These are phyloP conservation scores for Cordyceps farinosa DNA, from an alignment of 2,329 filamentous ascomycete genomes.

Conservation along the genomic window DNA sequence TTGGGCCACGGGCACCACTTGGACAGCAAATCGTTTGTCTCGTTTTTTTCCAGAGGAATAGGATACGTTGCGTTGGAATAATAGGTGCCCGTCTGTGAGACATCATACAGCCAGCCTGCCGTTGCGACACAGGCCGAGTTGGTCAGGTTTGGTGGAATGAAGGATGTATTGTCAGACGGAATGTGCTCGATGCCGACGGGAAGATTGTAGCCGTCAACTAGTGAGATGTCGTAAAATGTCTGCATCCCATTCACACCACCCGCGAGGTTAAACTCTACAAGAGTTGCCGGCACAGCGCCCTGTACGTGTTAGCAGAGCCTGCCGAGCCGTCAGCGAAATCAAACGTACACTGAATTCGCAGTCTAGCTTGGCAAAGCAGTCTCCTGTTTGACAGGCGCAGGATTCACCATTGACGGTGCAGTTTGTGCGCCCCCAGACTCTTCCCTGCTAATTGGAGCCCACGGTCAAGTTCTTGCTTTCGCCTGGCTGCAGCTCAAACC, in stretches of 20 bases:
- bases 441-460: conserved; percentile 71
- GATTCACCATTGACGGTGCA: conserved; percentile 70
- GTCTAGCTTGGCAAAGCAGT: conserved; percentile 67
- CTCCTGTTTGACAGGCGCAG: conserved; percentile 68
- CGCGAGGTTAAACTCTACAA: conserved; percentile 76
- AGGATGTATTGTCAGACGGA: conserved; percentile 57
- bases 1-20: conserved; percentile 80
- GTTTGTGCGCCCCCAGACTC: conserved; percentile 80
- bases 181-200: conserved; percentile 62
- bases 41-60: conserved; percentile 60
- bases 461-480: conserved; percentile 61
- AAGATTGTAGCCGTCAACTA: conserved; percentile 82
- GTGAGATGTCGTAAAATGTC: conserved; percentile 79
- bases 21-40: conserved; percentile 54
- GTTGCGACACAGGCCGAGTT: conserved; percentile 76
- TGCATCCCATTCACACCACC: conserved; percentile 58
- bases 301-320: conserved; percentile 29
- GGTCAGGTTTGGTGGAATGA: conserved; percentile 72
- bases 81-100: conserved; percentile 50
- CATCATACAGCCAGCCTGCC: conserved; percentile 55
- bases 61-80: conserved; percentile 64
- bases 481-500: conserved; percentile 63
- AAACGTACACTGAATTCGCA: conserved; percentile 64
- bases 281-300: conserved; percentile 70
- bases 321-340: not conserved